These are phyloP conservation scores for Penicillium desertorum DNA, from an alignment of 495 filamentous ascomycete species.

Conservation along the genomic window DNA sequence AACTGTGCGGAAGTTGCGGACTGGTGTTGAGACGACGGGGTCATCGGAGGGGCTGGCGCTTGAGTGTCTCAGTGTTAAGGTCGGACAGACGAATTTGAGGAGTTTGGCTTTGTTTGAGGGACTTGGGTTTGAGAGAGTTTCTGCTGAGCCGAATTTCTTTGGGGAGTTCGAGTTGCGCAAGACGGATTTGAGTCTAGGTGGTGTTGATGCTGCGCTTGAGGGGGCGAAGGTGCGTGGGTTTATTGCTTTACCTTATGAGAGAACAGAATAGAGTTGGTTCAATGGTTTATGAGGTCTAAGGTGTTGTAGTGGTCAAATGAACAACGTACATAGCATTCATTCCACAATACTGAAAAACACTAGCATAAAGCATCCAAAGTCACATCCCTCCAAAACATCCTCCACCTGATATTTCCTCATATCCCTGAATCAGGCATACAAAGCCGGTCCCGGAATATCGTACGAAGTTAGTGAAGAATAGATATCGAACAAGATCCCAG, in stretches of 20 bases:
- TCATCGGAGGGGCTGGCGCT: slow-evolving; percentile 20
- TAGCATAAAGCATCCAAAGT: not conserved
- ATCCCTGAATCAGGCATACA: slow-evolving; percentile 25
- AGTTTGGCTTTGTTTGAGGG: slow-evolving; percentile 63
- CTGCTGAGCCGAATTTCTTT: slow-evolving; percentile 60
- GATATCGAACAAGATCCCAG: slow-evolving; percentile 62
- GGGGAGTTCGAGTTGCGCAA: slow-evolving; percentile 60
- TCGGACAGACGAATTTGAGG: slow-evolving; percentile 52
- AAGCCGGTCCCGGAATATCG: slow-evolving; percentile 51
- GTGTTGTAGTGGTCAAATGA: not conserved
- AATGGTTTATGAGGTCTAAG: not conserved
- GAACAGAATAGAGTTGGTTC: slow-evolving; percentile 13
- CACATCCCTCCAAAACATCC: not conserved
- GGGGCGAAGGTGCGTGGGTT: slow-evolving; percentile 40
- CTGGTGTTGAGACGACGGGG: slow-evolving; percentile 17
- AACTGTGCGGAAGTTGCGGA: slow-evolving; percentile 18
- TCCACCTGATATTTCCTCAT: no score
- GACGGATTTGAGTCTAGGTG: slow-evolving; percentile 29
- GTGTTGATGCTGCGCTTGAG: slow-evolving; percentile 26
- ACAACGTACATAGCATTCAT: not conserved
- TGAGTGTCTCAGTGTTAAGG: slow-evolving; percentile 58
- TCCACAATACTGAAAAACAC: not conserved
- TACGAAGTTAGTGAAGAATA: slow-evolving; percentile 50
- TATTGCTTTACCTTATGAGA: slow-evolving; percentile 41
- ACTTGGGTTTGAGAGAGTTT: slow-evolving; percentile 52